phyloP scores from a whole-genome alignment of 2,329 filamentous ascomycete genomes.

The Epicoccum sorghinum region DNA sequence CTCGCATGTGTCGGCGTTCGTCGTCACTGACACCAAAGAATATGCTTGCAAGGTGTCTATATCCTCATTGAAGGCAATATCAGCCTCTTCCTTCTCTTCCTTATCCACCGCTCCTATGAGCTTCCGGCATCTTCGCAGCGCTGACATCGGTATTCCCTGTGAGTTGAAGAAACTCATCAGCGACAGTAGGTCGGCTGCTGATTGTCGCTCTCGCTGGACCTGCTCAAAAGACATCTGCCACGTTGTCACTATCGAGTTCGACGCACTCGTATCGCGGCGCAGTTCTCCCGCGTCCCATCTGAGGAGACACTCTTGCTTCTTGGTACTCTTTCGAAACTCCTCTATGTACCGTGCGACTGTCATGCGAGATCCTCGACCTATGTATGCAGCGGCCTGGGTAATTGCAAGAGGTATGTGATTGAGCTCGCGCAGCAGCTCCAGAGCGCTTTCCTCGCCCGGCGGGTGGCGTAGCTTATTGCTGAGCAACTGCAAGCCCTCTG shows the following conservation, averaged over 20 bases:
- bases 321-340: not conserved
- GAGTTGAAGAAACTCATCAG: conserved; percentile 57
- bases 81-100: not conserved
- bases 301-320: conserved; percentile 14
- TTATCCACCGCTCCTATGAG: not conserved
- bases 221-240: conserved; percentile 45
- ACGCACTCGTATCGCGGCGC: conserved; percentile 41
- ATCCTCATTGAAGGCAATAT: not conserved
- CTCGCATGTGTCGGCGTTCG: not conserved
- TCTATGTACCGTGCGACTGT: conserved; percentile 39
- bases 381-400: conserved; percentile 43
- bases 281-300: conserved; percentile 36
- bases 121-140: conserved; percentile 29
- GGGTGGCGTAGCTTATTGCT: conserved; percentile 15
- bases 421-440: conserved; percentile 20
- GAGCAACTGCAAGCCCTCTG: conserved; percentile 16
- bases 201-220: conserved; percentile 37
- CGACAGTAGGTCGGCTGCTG: conserved; percentile 53
- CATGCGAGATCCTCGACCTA: conserved; percentile 22
- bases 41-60: not conserved
- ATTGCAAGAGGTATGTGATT: conserved; percentile 42
- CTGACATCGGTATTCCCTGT: conserved; percentile 48
- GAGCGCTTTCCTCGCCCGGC: not conserved
- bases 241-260: conserved; percentile 46
- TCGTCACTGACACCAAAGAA: not conserved